phyloP scores from a whole-genome alignment of 1,139 yeast species.

The Saccharomyces uvarum region DNA sequence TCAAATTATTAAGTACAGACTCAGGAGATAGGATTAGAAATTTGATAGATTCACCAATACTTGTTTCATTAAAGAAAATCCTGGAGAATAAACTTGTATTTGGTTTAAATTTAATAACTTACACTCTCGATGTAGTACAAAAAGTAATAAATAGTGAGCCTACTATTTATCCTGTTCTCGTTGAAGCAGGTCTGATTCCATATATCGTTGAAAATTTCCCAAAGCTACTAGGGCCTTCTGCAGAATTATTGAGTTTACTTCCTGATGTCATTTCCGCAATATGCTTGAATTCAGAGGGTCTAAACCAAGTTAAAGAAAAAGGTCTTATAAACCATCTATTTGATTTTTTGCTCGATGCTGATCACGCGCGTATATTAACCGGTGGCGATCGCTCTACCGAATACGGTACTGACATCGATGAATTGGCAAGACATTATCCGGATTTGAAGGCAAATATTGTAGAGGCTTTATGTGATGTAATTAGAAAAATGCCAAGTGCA shows the following conservation, averaged over 20 bases:
- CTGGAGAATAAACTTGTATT: constrained; percentile 52
- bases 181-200: constrained; percentile 70
- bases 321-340: constrained; percentile 45
- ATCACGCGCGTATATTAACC: constrained; percentile 43
- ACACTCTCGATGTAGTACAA: constrained; percentile 59
- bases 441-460: constrained; percentile 55
- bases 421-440: constrained; percentile 77
- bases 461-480: constrained; percentile 41
- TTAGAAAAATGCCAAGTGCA: constrained; percentile 43
- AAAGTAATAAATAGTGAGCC: constrained; percentile 85
- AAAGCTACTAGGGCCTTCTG: constrained; percentile 46
- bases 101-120: constrained; percentile 62
- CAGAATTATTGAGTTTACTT: constrained; percentile 52
- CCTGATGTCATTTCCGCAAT: constrained; percentile 81
- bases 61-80: constrained; percentile 53
- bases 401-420: constrained; percentile 70
- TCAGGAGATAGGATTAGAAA: constrained; percentile 81
- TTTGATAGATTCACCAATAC: constrained; percentile 73
- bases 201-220: constrained; percentile 52
- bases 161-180: constrained; percentile 73
- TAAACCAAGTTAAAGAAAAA: constrained; percentile 45
- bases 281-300: constrained; percentile 69
- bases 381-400: constrained; percentile 44
- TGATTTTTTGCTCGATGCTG: constrained; percentile 42
- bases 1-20: constrained; percentile 60